Conservation (phyloP, 176 grass and related monocot genomes). For the Zoysia japonica region DNA sequence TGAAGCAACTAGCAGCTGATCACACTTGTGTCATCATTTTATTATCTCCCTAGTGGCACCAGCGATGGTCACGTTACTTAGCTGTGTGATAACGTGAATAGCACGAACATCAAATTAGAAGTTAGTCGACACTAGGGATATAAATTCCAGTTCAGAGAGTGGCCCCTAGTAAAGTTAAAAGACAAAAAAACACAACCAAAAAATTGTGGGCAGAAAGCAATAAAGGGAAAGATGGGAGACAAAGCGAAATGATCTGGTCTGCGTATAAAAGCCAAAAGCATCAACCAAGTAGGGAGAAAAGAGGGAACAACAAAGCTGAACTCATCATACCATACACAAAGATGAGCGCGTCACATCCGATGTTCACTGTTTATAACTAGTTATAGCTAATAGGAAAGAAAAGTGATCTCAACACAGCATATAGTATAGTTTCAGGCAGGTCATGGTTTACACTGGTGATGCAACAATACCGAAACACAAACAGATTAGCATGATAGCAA, state of each 20-base stretch:
- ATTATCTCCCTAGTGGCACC: too few species aligned
- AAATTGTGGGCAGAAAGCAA: constrained; percentile 41
- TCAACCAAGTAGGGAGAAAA: constrained; percentile 43
- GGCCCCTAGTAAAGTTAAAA: constrained; percentile 47
- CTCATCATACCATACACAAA: constrained; percentile 40
- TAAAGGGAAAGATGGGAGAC: constrained; percentile 30
- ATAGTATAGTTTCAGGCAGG: constrained; percentile 1
- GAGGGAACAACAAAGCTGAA: constrained; percentile 47
- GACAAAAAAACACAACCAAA: constrained; percentile 16
- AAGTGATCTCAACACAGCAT: not conserved
- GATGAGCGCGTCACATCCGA: constrained; percentile 39
- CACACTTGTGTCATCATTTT: too few species aligned
- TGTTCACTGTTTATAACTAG: constrained; percentile 25
- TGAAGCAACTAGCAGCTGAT: not conserved
- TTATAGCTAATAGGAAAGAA: not conserved
- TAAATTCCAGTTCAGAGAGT: constrained; percentile 31
- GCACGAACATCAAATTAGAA: too few species aligned
- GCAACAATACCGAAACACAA: constrained; percentile 9
- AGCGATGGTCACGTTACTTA: too few species aligned
- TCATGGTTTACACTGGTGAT: constrained; percentile 2
- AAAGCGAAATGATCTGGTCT: constrained; percentile 43
- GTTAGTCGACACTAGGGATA: too few species aligned
- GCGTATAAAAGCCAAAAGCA: constrained; percentile 52
- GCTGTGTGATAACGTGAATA: too few species aligned
- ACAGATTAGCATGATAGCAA: constrained; percentile 1